These are phyloP conservation scores for Protea cynaroides DNA, from an alignment of 164 flowering plant species.

Conservation along the genomic window DNA sequence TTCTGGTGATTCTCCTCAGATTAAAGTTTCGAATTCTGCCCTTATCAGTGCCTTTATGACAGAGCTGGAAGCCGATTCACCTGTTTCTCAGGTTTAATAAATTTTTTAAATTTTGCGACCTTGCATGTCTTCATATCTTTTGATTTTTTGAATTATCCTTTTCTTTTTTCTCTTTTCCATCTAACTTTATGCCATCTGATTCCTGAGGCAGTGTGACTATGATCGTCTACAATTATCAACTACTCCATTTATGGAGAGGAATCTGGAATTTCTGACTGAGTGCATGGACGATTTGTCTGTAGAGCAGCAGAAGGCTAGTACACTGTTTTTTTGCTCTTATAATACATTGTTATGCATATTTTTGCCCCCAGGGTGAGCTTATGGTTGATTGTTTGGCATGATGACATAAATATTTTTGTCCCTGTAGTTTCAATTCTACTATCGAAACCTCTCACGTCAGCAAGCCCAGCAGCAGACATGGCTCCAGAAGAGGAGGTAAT, in stretches of 20 bases:
- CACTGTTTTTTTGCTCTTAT: conserved; percentile 1
- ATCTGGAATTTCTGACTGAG: conserved; percentile 83
- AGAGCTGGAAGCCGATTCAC: conserved; percentile 79
- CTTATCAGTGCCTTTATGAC: conserved; percentile 97
- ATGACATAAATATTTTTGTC: conserved; percentile 1
- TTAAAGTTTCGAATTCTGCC: conserved; percentile 96
- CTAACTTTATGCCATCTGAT: conserved; percentile 1
- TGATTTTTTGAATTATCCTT: no score
- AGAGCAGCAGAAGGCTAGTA: conserved; percentile 85
- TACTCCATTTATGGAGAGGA: conserved; percentile 78
- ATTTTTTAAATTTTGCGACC: background rate
- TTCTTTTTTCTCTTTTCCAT: background rate
- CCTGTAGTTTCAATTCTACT: conserved; percentile 81
- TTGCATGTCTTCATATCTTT: background rate
- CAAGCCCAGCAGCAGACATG: conserved; percentile 97
- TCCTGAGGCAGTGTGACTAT: conserved; percentile 70
- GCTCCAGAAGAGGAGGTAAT: conserved; percentile 95
- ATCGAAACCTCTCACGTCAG: conserved; percentile 82
- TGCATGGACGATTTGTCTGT: conserved; percentile 94
- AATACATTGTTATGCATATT: no score
- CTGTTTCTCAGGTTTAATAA: conserved; percentile 66
- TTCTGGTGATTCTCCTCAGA: conserved; percentile 37
- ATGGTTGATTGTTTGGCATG: conserved; percentile 1
- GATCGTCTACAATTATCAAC: conserved; percentile 83
- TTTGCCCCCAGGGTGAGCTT: background rate